Evolutionary conservation across 2,329 filamentous ascomycete genomes (phyloP).

Genomic region (Coniochaeta sp.): DNA sequence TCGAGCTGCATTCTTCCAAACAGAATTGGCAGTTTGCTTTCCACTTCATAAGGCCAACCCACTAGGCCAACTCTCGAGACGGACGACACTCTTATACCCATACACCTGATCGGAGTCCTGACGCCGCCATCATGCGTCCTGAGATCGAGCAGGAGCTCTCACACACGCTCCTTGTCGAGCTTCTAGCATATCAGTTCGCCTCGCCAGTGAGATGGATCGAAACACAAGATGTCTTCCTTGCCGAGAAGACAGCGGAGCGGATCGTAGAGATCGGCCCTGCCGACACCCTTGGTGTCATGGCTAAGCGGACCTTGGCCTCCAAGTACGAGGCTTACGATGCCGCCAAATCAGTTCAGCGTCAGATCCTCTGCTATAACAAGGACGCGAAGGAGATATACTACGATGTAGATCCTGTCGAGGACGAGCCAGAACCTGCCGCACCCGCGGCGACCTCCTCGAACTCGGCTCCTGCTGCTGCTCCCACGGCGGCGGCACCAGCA

Average conservation of each 20-base stretch:
- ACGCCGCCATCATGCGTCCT: constrained; percentile 68
- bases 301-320: constrained; percentile 86
- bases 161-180: constrained; percentile 95
- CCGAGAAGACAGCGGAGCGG: constrained; percentile 89
- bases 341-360: constrained; percentile 89
- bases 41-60: not conserved
- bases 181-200: constrained; percentile 97
- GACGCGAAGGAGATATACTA: constrained; percentile 99
- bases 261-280: constrained; percentile 97
- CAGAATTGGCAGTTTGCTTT: not conserved
- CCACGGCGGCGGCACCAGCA: constrained; percentile 44
- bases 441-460: constrained; percentile 39
- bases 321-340: constrained; percentile 99
- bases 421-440: constrained; percentile 61
- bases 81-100: not conserved
- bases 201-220: constrained; percentile 99
- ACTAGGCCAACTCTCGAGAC: not conserved
- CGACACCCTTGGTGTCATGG: constrained; percentile 96
- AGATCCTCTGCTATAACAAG: constrained; percentile 99
- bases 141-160: constrained; percentile 99
- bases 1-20: not conserved
- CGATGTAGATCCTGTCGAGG: constrained; percentile 89
- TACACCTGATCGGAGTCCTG: not conserved
- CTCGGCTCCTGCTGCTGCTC: constrained; percentile 44
- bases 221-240: constrained; percentile 98